Percentiles rank a stretch among this genome's conserved stretches.
Evolutionary conservation across 2,329 filamentous ascomycete genomes (phyloP).

Genomic region (Colletotrichum sp.): DNA sequence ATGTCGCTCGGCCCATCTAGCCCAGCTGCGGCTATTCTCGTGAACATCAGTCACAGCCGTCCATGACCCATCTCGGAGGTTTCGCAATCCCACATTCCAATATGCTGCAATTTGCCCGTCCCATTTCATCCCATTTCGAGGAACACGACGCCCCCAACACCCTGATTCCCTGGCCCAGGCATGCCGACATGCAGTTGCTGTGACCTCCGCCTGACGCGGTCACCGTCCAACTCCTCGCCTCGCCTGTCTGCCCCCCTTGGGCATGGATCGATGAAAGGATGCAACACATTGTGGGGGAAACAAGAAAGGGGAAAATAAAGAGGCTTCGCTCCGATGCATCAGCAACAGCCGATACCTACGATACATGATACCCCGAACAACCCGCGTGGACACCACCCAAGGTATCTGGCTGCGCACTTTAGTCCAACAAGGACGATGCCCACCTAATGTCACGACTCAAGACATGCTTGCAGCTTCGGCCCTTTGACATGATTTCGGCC

Average conservation of each 20-base stretch:
- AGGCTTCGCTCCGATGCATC: neutral
- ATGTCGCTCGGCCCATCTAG: neutral
- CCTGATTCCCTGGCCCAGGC: neutral
- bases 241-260: neutral
- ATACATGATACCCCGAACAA: neutral
- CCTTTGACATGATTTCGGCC: neutral
- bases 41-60: slow-evolving; percentile 1
- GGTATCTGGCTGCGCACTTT: neutral
- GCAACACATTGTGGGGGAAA: neutral
- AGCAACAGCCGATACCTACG: neutral
- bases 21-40: neutral
- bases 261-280: neutral
- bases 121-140: neutral
- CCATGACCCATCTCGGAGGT: slow-evolving; percentile 13
- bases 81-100: slow-evolving; percentile 14
- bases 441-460: slow-evolving; percentile 1
- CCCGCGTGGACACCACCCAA: neutral
- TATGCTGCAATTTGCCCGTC: neutral
- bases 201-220: neutral
- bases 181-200: neutral
- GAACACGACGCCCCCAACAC: neutral
- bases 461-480: neutral
- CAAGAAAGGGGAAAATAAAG: neutral
- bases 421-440: neutral
- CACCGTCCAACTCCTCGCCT: neutral